Evolutionary conservation across 1,139 yeast species (phyloP), one percentile per base, ranked within the genome.

Genomic region (Hansenula lynferdii): DNA sequence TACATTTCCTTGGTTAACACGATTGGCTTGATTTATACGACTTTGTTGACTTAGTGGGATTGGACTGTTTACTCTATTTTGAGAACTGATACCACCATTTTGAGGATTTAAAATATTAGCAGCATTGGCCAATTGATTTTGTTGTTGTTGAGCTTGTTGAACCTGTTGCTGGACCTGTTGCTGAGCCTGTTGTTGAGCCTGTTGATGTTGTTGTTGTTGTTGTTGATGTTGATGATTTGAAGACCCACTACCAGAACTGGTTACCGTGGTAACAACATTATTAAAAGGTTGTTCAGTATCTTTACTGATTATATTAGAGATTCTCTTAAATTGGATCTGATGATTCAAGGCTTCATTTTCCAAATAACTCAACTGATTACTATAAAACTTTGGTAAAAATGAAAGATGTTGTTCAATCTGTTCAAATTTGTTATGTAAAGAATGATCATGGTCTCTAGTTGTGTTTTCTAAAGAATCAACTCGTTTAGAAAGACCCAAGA

Each of bases 371-470:
- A 47, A 17, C 25, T 51, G 54, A 26, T 43, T 49, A 19, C 35
- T 30, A 28, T 45, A 44, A 3, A 51, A 28, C 31, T 47, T 47
- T 18, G 55, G 54, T 8, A 50, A 8, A 12, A 44, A n/a, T n/a
- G n/a, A n/a, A n/a, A n/a, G n/a, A n/a, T n/a, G n/a, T n/a, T n/a
- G n/a, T n/a, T n/a, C n/a, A n/a, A n/a, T n/a, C n/a, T n/a, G n/a
- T 2, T 42, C 42, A 6, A 51, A 10, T 28, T 45, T 46, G 12
- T 32, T 37, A 3, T 30, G 38, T 3, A 45, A 8, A 10, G 41
- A 37, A 20, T 36, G 40, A 15, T 14, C 19, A 8, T 35, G 39
- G 18, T 28, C 31, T 10, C 33, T 31, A 10, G 41, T 32, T 12
- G 18, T 23, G 19, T 24, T 17, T 30, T 52, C 55, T n/a, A 52